Percentiles rank a stretch among this genome's conserved stretches.
These are phyloP conservation scores for Rhizopogon salebrosus DNA, from an alignment of 768 basidiomycete genomes.

Conservation along the genomic window DNA sequence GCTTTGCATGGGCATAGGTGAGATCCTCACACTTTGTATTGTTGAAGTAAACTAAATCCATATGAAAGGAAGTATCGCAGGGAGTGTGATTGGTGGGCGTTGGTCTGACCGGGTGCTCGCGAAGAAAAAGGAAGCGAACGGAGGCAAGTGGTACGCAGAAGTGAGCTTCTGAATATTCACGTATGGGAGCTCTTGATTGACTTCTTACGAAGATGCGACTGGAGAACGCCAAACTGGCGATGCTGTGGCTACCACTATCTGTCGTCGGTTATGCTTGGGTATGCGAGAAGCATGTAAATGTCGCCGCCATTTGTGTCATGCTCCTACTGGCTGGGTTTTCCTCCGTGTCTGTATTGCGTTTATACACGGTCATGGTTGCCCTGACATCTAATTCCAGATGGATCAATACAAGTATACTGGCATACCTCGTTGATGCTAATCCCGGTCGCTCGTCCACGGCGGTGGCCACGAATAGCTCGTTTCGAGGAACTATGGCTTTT, in stretches of 20 bases:
- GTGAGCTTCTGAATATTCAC: conserved; percentile 27
- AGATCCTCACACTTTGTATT: conserved; percentile 10
- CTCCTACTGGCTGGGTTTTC: conserved; percentile 73
- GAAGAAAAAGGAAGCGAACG: conserved; percentile 37
- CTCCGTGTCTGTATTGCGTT: conserved; percentile 48
- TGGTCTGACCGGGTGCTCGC: conserved; percentile 50
- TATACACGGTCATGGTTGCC: neutral
- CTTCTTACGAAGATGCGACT: conserved; percentile 58
- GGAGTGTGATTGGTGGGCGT: conserved; percentile 53
- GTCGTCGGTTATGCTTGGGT: conserved; percentile 76
- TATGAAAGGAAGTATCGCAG: conserved; percentile 40
- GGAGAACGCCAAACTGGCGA: conserved; percentile 51
- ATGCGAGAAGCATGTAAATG: conserved; percentile 52
- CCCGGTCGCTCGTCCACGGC: conserved; percentile 73
- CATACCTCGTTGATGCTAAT: conserved; percentile 87
- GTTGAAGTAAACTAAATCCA: neutral
- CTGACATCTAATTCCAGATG: conserved; percentile 28
- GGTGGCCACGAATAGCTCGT: conserved; percentile 70
- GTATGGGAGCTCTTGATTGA: neutral
- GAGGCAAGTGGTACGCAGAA: conserved; percentile 57
- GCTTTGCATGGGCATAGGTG: conserved; percentile 68
- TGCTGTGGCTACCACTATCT: conserved; percentile 50
- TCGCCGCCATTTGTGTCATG: conserved; percentile 65
- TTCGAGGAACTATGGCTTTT: conserved; percentile 67
- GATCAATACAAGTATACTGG: conserved; percentile 66